Evolutionary conservation across 495 filamentous ascomycete species (phyloP).

Genomic region (Mycothermus thermophilus): DNA sequence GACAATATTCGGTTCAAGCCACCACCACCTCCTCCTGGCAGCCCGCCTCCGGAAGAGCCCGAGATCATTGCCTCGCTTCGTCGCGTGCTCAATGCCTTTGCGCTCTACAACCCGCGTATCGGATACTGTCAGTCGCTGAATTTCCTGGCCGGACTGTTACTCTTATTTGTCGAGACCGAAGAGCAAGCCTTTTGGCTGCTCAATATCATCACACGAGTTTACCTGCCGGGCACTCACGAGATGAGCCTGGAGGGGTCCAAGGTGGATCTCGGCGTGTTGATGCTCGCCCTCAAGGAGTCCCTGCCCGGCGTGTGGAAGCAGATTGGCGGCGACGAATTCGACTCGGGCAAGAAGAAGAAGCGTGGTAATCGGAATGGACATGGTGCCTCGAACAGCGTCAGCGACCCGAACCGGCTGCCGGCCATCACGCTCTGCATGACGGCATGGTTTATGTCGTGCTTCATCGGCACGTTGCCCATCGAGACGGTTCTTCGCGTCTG

Average conservation of each 20-base stretch:
- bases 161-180: constrained; percentile 74
- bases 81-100: constrained; percentile 77
- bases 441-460: constrained; percentile 97
- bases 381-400: constrained; percentile 8
- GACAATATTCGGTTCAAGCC: constrained; percentile 90
- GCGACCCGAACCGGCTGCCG: constrained; percentile 48
- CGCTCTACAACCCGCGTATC: constrained; percentile 74
- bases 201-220: constrained; percentile 75
- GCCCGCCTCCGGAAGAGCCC: constrained; percentile 37
- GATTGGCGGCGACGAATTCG: constrained; percentile 60
- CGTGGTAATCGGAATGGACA: constrained; percentile 13
- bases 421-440: constrained; percentile 87
- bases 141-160: constrained; percentile 89
- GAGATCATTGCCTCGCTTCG: constrained; percentile 68
- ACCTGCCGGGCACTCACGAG: constrained; percentile 87
- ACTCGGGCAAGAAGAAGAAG: constrained; percentile 30
- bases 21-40: constrained; percentile 9
- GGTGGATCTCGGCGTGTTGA: constrained; percentile 86
- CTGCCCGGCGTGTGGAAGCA: constrained; percentile 79
- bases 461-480: constrained; percentile 82
- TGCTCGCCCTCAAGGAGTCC: constrained; percentile 69
- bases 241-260: constrained; percentile 86
- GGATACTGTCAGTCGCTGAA: constrained; percentile 97
- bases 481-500: constrained; percentile 85
- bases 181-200: constrained; percentile 93